Conservation (phyloP, 2,329 filamentous ascomycete genomes). For the Trichoderma aggressivum region DNA sequence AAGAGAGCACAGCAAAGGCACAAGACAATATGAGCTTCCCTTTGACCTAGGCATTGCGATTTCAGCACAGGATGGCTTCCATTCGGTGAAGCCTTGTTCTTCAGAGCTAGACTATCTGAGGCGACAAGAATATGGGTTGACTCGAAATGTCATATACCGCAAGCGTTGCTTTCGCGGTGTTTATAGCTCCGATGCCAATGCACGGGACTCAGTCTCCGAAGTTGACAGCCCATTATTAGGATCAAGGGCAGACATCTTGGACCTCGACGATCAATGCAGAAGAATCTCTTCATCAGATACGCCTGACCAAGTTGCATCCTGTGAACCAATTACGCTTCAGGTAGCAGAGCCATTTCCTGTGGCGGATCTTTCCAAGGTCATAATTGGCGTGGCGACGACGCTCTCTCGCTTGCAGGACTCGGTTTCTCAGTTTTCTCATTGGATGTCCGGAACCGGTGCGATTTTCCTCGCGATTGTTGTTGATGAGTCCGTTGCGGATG, state of each 20-base stretch:
- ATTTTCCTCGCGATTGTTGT: conserved; percentile 51
- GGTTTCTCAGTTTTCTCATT: conserved; percentile 51
- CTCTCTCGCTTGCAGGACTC: conserved; percentile 49
- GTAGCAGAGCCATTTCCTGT: conserved; percentile 45
- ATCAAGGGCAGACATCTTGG: conserved; percentile 29
- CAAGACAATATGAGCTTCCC: conserved; percentile 11
- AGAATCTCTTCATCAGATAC: conserved; percentile 6
- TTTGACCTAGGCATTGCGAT: conserved; percentile 8
- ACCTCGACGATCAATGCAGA: conserved; percentile 28
- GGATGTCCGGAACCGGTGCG: conserved; percentile 50
- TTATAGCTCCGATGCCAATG: conserved; percentile 32
- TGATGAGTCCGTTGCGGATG: conserved; percentile 31
- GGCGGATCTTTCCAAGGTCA: conserved; percentile 46
- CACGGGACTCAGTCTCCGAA: conserved; percentile 36
- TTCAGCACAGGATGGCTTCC: conserved; percentile 3
- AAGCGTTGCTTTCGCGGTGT: conserved; percentile 43
- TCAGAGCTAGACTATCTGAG: conserved; percentile 31
- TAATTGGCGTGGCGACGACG: conserved; percentile 57
- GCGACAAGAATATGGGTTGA: conserved; percentile 33
- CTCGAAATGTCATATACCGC: conserved; percentile 42
- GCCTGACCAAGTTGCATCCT: conserved; percentile 14
- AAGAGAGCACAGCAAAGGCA: background rate
- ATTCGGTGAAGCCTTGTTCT: conserved; percentile 21
- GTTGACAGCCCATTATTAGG: conserved; percentile 38
- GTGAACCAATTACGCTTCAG: conserved; percentile 44